phyloP scores from a whole-genome alignment of 768 basidiomycete species.

The Polyporus arcularius region DNA sequence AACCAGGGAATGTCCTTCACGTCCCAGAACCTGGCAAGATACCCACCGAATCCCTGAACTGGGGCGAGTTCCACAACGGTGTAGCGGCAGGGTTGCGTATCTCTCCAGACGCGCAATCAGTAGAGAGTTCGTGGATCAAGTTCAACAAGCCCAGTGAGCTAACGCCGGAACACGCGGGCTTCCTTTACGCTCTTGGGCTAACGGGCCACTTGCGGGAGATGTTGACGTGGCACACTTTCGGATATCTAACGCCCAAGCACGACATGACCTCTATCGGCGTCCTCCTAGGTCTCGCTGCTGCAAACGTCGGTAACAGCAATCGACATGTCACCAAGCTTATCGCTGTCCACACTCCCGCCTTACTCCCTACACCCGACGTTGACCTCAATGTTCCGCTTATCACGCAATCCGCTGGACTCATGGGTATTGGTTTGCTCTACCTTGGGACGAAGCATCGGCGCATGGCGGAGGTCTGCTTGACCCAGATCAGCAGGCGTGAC shows the following conservation, averaged over 20 bases:
- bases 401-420: constrained; percentile 86
- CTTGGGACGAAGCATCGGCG: constrained; percentile 84
- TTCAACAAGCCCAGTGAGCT: constrained; percentile 93
- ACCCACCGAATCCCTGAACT: constrained; percentile 67
- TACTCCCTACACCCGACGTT: constrained; percentile 83
- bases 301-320: constrained; percentile 84
- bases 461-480: constrained; percentile 91
- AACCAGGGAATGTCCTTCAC: constrained; percentile 68
- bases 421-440: constrained; percentile 88
- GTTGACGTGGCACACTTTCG: constrained; percentile 94
- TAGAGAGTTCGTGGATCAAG: constrained; percentile 94
- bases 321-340: constrained; percentile 88
- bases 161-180: constrained; percentile 94
- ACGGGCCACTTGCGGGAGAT: constrained; percentile 89
- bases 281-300: constrained; percentile 89
- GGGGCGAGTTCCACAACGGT: constrained; percentile 99
- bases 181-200: constrained; percentile 88
- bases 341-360: constrained; percentile 90
- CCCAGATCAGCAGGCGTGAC: constrained; percentile 78
- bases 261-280: constrained; percentile 94
- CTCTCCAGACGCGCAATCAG: constrained; percentile 65
- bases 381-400: constrained; percentile 90
- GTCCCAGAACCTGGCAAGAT: constrained; percentile 75
- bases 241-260: constrained; percentile 94
- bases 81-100: constrained; percentile 90